Base-by-base conservation (phyloP, 352 stramenopile genomes). In the Globisporangium acanthophoron region DNA sequence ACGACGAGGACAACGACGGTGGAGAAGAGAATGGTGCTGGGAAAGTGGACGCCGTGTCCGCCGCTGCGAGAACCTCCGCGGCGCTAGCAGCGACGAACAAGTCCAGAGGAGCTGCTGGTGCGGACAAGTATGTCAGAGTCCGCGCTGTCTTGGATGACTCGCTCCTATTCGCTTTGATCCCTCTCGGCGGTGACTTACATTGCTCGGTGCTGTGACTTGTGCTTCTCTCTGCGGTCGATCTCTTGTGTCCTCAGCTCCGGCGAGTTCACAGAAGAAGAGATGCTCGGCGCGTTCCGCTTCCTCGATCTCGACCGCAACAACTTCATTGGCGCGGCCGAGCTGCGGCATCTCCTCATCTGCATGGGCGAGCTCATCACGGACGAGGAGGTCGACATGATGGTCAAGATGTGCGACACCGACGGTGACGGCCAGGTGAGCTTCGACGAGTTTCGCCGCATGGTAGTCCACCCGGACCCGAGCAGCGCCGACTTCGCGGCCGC, bases 321-420 rank as follows among this genome's bases (percentile, higher is more conserved):
- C 13, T 97, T 95, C 65, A 92, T 98, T 47, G 89, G 92, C 13
- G 91, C 93, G 18, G 78, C 87, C 1, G 94, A 98, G 61, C 77
- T 98, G 9, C 80, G 91, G 0, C 94, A 98, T 64, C 80, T 97
- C 52, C 72, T 98, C 1, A 92, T 98, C 40, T 98, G 93, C 65
- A 98, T 98, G 92, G 94, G 94, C 35, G 92, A 98, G 66, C 81
- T 97, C 46, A 93, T 98, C 55, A 98, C 93, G 6, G 93, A 98
- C 60, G 93, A 97, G 53, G 94, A 98, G 55, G 74, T 97, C 11
- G 85, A 97, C 56, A 81, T 89, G 70, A 98, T 98, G 93, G 88
- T 98, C 51, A 74, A 78, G 44, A 86, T 98, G 61, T 90, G 96
- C 35, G 94, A 98, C 67, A 70, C 66, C 3, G 92, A 98, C 66